Evolutionary conservation across 2,329 filamentous ascomycete genomes (phyloP).

Genomic region (Lecanicillium sp.): DNA sequence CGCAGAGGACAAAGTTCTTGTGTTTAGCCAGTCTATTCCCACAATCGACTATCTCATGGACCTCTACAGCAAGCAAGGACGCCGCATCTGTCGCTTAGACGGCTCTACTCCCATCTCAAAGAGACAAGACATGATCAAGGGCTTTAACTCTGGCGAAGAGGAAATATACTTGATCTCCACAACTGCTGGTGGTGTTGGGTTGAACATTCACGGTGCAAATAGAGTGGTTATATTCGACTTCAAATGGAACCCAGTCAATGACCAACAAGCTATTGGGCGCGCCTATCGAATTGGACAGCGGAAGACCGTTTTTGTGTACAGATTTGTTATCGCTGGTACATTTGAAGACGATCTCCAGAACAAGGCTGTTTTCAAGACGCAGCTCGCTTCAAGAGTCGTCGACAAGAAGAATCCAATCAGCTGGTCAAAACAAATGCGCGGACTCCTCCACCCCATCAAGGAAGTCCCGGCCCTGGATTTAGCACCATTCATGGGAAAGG

Average conservation of each 20-base stretch:
- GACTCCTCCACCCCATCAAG: slow-evolving; percentile 54
- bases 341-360: slow-evolving; percentile 71
- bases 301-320: slow-evolving; percentile 79
- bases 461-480: slow-evolving; percentile 45
- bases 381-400: slow-evolving; percentile 71
- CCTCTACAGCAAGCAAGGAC: slow-evolving; percentile 41
- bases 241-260: slow-evolving; percentile 69
- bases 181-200: slow-evolving; percentile 68
- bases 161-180: slow-evolving; percentile 78
- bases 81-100: slow-evolving; percentile 55
- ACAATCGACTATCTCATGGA: slow-evolving; percentile 63
- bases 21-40: slow-evolving; percentile 69
- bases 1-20: slow-evolving; percentile 63
- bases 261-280: slow-evolving; percentile 81
- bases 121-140: slow-evolving; percentile 57
- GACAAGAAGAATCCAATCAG: slow-evolving; percentile 75
- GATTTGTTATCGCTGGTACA: slow-evolving; percentile 69
- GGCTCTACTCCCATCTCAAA: slow-evolving; percentile 48
- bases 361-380: slow-evolving; percentile 72
- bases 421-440: slow-evolving; percentile 46
- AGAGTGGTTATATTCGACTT: slow-evolving; percentile 83
- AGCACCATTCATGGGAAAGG: slow-evolving; percentile 49
- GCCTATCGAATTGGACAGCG: slow-evolving; percentile 79
- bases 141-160: slow-evolving; percentile 53
- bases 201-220: slow-evolving; percentile 80